Evolutionary conservation across 768 basidiomycete species (phyloP).

Genomic region (Leccinum longicurvipes): DNA sequence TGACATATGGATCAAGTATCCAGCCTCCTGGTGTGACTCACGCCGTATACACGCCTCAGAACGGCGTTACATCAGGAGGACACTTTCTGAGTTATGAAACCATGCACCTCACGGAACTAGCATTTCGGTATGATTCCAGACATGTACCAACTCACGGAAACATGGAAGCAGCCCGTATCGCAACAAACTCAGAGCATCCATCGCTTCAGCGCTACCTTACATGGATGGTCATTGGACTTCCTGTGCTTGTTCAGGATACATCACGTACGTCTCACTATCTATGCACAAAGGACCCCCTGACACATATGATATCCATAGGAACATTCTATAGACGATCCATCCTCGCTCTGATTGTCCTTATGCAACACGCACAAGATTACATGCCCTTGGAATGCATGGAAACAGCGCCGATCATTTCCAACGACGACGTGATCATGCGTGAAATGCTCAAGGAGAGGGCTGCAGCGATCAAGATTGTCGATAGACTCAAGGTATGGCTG

Average conservation of each 20-base stretch:
- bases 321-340: neutral
- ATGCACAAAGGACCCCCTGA: neutral
- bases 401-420: neutral
- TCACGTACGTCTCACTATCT: neutral
- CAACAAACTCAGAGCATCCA: neutral
- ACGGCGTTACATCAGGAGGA: neutral
- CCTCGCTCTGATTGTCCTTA: neutral
- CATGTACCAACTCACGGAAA: neutral
- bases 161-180: neutral
- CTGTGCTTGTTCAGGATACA: neutral
- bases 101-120: neutral
- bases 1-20: neutral
- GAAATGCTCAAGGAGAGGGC: neutral
- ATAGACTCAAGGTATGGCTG: neutral
- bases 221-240: slow-evolving; percentile 4
- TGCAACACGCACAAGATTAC: neutral
- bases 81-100: neutral
- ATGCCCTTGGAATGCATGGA: neutral
- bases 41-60: neutral
- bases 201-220: neutral
- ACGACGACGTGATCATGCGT: neutral
- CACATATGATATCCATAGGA: neutral
- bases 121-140: neutral
- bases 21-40: neutral
- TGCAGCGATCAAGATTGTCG: neutral